These are phyloP conservation scores for Pyricularia sp. DNA, from an alignment of 2,329 filamentous ascomycete species.

Conservation along the genomic window DNA sequence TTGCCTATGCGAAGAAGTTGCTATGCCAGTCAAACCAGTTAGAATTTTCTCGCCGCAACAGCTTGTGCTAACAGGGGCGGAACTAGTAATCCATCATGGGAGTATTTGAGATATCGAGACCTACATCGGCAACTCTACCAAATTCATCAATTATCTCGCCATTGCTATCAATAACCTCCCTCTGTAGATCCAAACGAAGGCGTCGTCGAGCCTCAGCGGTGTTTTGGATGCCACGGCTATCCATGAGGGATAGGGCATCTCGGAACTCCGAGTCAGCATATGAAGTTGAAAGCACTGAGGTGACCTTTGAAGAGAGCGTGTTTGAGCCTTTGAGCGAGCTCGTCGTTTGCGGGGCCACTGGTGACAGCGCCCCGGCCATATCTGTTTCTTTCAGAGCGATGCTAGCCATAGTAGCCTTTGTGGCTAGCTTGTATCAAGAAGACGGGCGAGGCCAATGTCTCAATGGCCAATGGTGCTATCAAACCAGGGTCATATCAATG, in stretches of 20 bases:
- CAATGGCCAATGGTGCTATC: neutral
- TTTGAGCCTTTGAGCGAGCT: conserved; percentile 34
- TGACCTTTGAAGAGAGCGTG: conserved; percentile 73
- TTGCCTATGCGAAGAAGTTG: conserved; percentile 79
- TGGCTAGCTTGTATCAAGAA: neutral
- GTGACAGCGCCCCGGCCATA: conserved; percentile 15
- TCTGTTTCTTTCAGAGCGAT: neutral
- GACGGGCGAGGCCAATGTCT: neutral
- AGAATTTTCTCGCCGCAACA: neutral
- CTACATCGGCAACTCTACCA: conserved; percentile 76
- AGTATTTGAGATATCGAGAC: conserved; percentile 12
- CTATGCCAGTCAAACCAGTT: conserved; percentile 32
- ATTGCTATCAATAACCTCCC: conserved; percentile 89
- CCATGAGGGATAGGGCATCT: conserved; percentile 71
- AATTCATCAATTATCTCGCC: conserved; percentile 83
- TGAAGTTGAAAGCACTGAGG: conserved; percentile 78
- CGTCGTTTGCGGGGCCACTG: conserved; percentile 18
- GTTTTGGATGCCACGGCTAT: conserved; percentile 62
- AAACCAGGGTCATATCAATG: neutral
- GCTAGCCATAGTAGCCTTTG: neutral
- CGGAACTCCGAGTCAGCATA: conserved; percentile 90
- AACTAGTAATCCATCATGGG: neutral
- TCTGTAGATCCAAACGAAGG: conserved; percentile 74
- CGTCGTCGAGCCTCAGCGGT: conserved; percentile 70
- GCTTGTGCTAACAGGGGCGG: neutral